These are phyloP conservation scores for Escovopsis sp. DNA, from an alignment of 2,329 filamentous ascomycete species.

Conservation along the genomic window DNA sequence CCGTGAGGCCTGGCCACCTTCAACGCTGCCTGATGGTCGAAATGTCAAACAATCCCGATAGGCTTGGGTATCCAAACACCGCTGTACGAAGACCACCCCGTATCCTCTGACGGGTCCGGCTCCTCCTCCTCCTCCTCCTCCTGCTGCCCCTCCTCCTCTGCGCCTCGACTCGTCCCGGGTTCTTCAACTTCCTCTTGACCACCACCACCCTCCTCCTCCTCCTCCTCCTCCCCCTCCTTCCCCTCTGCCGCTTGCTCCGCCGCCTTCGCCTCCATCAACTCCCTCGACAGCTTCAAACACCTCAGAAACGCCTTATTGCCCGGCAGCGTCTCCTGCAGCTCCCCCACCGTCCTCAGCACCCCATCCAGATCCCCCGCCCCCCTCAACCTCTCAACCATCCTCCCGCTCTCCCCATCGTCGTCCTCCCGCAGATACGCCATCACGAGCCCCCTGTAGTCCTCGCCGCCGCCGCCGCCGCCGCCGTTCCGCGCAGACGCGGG, in stretches of 20 bases:
- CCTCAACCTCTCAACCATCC: slow-evolving; percentile 16
- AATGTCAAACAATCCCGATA: slow-evolving; percentile 36
- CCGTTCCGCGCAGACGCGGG: slow-evolving; percentile 13
- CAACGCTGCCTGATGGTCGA: neutral
- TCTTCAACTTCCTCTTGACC: neutral
- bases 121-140: slow-evolving; percentile 3
- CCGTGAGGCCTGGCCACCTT: too few relatives aligned
- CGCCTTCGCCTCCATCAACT: slow-evolving; percentile 16
- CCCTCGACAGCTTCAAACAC: slow-evolving; percentile 28
- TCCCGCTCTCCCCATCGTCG: slow-evolving; percentile 13
- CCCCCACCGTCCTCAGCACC: slow-evolving; percentile 24
- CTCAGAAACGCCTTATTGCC: slow-evolving; percentile 30
- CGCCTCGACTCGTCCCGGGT: too few relatives aligned
- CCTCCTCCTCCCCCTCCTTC: neutral
- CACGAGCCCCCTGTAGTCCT: slow-evolving; percentile 21
- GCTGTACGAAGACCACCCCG: slow-evolving; percentile 34
- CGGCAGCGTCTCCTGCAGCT: slow-evolving; percentile 24
- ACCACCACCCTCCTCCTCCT: neutral
- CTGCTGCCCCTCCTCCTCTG: neutral
- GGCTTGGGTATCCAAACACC: slow-evolving; percentile 43
- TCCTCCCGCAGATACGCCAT: slow-evolving; percentile 24
- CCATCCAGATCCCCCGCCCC: slow-evolving; percentile 20
- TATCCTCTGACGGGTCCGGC: slow-evolving; percentile 3
- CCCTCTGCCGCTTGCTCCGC: slow-evolving; percentile 6
- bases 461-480: neutral